phyloP scores from a whole-genome alignment of 2,329 filamentous ascomycete genomes.

The Pseudopithomyces maydicus region DNA sequence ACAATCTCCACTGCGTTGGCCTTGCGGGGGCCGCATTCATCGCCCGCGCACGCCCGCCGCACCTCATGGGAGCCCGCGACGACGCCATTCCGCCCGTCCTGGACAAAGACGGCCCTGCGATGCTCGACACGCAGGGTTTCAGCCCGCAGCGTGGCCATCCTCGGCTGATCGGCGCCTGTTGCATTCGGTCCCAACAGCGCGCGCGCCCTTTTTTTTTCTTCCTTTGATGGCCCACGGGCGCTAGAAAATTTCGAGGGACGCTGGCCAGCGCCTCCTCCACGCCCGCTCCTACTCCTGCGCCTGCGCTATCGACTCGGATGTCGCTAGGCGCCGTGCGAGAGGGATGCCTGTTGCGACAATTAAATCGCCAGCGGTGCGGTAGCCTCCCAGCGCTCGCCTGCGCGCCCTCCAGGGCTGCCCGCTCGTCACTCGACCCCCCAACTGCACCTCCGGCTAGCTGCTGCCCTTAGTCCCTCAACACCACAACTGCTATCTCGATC shows the following conservation, averaged over 20 bases:
- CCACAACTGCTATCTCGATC: constrained; percentile 1
- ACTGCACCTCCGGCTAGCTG: not conserved
- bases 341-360: not conserved
- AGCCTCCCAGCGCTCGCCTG: not conserved
- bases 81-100: not conserved
- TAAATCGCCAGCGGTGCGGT: not conserved
- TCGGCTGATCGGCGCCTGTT: constrained; percentile 10
- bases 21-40: constrained; percentile 1
- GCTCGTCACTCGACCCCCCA: not conserved
- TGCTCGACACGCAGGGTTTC: not conserved
- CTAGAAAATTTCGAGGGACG: constrained; percentile 13
- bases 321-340: not conserved
- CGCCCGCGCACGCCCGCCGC: not conserved
- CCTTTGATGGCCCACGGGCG: not conserved
- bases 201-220: not conserved
- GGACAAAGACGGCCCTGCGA: no score
- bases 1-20: not conserved
- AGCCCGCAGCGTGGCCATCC: not conserved
- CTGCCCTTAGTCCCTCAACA: constrained; percentile 2
- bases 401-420: not conserved
- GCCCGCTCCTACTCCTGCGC: not conserved
- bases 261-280: not conserved
- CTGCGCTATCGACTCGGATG: not conserved
- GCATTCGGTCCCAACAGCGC: constrained; percentile 10
- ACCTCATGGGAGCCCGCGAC: not conserved